Conservation (phyloP, 2,329 filamentous ascomycete genomes). For the Aureobasidium subglaciale region DNA sequence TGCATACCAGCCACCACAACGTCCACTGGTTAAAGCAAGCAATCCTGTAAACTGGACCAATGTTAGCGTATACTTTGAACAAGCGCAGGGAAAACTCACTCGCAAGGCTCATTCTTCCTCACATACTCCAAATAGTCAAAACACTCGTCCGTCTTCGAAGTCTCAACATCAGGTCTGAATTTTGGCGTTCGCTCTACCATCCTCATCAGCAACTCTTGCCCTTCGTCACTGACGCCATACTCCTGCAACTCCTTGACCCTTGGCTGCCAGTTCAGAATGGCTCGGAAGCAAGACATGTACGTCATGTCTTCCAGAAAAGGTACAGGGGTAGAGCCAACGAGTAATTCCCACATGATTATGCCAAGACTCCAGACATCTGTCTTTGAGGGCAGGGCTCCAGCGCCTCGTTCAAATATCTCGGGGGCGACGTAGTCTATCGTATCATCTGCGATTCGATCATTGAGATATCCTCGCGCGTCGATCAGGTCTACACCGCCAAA, state of each 20-base stretch:
- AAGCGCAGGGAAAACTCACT: neutral
- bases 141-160: neutral
- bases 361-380: slow-evolving; percentile 72
- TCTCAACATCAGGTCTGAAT: slow-evolving; percentile 4
- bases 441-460: slow-evolving; percentile 2
- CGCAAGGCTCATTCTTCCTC: slow-evolving; percentile 12
- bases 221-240: slow-evolving; percentile 1
- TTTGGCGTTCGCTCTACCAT: slow-evolving; percentile 4
- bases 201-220: neutral
- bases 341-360: slow-evolving; percentile 98
- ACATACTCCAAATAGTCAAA: slow-evolving; percentile 12
- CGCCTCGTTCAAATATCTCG: slow-evolving; percentile 5
- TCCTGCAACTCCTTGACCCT: neutral
- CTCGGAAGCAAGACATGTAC: slow-evolving; percentile 12
- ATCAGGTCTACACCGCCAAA: slow-evolving; percentile 2
- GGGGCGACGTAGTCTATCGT: slow-evolving; percentile 9
- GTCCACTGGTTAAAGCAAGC: neutral
- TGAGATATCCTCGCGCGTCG: neutral
- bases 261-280: slow-evolving; percentile 10
- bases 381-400: neutral
- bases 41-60: neutral
- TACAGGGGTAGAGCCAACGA: slow-evolving; percentile 85
- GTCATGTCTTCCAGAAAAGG: neutral
- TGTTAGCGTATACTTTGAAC: neutral
- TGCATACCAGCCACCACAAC: neutral